Evolutionary conservation across 1,284 basidiomycete species (phyloP), one percentile per base, ranked within the genome.

Genomic region (Cutaneotrichosporon curvatum): DNA sequence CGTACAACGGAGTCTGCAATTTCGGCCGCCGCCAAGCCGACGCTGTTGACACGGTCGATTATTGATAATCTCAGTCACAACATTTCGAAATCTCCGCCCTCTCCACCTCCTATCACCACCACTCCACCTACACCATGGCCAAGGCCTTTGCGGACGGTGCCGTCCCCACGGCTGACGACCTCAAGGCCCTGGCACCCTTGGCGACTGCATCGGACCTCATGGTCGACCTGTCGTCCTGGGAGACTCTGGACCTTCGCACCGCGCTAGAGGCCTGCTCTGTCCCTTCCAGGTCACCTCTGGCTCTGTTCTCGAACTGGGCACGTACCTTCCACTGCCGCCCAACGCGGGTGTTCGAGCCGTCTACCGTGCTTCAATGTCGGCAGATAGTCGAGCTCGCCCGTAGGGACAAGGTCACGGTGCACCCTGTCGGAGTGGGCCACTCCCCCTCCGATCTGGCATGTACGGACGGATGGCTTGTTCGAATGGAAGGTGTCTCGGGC

Each of bases 381-480:
- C 78, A 82, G 55, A 77, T 94, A 37, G 76, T 98, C 25, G 89
- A 91, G 70, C 80, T 91, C 20, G 91, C 91, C 0, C 76, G 84
- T 12, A 75, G 86, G 37, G 81, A 87, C 61, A 75, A 78, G 11
- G 81, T 79, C 56, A 77, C 78, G 23, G 76, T 97, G 32, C 81
- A 91, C 46, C 85, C 88, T 0, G 84, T 84, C 22, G 94, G 92
- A 9, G 81, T 89, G 9, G 91, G 90, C 0, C 94, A 97, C 73
- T 87, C 84, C 54, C 95, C 94, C 10, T 87, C 83, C 65, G 94
- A 97, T 73, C 76, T 97, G 43, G 84, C 86, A 0, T 94, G 87
- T 70, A 90, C 87, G 0, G 78, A 75, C 45, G 87, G 82, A 12
- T 91, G 81, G 74, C 83, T 94, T 78, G 71, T 94, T 45, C 78